A percentile compares a stretch with the other conserved stretches of the same genome.
Evolutionary conservation across 1,284 basidiomycete species (phyloP).

Genomic region (Cryptococcus jaspeensis): DNA sequence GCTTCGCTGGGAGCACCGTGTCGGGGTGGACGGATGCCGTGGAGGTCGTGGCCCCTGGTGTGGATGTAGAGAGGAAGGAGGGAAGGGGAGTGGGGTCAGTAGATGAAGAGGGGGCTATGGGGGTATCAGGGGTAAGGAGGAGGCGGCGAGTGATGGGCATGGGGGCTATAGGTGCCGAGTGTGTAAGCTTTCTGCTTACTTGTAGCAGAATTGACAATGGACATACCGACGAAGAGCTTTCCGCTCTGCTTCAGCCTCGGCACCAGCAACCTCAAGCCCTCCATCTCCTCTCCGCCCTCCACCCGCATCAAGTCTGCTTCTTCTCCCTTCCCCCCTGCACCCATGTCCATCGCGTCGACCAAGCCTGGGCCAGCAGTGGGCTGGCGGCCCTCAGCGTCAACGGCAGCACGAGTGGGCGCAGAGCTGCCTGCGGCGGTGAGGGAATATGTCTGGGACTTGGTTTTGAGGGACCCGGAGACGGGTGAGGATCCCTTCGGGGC

Average conservation of each 20-base stretch:
- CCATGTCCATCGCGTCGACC: conserved; percentile 30
- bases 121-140: conserved; percentile 34
- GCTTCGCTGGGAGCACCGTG: conserved; percentile 19
- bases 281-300: conserved; percentile 46
- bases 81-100: conserved; percentile 10
- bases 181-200: background rate
- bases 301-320: conserved; percentile 12
- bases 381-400: conserved; percentile 31
- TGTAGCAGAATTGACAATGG: too few relatives aligned
- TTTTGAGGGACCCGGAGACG: conserved; percentile 27
- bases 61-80: conserved; percentile 22
- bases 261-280: conserved; percentile 43
- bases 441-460: conserved; percentile 31
- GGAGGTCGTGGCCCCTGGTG: conserved; percentile 5
- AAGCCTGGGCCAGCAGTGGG: conserved; percentile 32
- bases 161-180: conserved; percentile 31
- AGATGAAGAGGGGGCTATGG: background rate
- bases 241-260: conserved; percentile 33
- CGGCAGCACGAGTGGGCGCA: conserved; percentile 11
- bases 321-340: conserved; percentile 21
- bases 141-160: conserved; percentile 38
- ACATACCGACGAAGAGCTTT: conserved; percentile 41
- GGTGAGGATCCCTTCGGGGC: conserved; percentile 5
- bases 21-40: conserved; percentile 4
- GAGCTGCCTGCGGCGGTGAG: conserved; percentile 24